phyloP scores from a whole-genome alignment of 768 basidiomycete genomes.

The Lyophyllum decastes region DNA sequence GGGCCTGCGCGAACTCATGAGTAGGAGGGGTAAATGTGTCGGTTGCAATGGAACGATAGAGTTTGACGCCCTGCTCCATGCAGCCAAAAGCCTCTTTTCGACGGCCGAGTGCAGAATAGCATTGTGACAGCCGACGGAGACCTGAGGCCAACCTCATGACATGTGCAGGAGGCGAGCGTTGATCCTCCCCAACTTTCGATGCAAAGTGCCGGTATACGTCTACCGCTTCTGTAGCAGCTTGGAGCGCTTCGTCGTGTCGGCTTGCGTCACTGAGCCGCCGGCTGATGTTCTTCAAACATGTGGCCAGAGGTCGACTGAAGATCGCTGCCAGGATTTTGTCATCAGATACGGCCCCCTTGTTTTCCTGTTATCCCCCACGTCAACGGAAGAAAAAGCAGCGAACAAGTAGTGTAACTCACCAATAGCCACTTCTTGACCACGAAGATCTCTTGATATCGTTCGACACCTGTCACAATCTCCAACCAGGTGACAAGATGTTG shows the following conservation, averaged over 20 bases:
- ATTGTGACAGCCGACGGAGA: slow-evolving; percentile 1
- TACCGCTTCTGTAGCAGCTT: slow-evolving; percentile 7
- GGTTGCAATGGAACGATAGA: not conserved
- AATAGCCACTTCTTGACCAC: slow-evolving; percentile 1
- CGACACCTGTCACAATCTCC: slow-evolving; percentile 1
- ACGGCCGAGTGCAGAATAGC: not conserved
- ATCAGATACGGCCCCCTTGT: not conserved
- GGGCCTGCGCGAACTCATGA: slow-evolving; percentile 1
- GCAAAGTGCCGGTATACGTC: slow-evolving; percentile 5
- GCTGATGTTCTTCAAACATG: slow-evolving; percentile 2
- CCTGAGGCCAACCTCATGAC: not conserved
- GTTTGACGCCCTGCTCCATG: not conserved
- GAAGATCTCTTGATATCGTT: not conserved
- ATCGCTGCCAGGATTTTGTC: slow-evolving; percentile 2
- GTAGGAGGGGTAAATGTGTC: not conserved
- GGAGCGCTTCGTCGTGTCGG: slow-evolving; percentile 8
- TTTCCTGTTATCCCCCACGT: not conserved
- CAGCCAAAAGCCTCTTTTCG: not conserved
- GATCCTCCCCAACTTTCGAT: not conserved
- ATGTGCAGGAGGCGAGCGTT: not conserved
- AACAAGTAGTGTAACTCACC: not conserved
- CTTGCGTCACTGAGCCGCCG: slow-evolving; percentile 2
- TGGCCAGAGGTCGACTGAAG: not conserved
- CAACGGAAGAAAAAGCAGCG: too few species aligned
- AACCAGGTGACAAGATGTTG: slow-evolving; percentile 5